Conservation (phyloP, 192 early-diverging fungal species). For the Borealophlyctis nickersoniae region DNA sequence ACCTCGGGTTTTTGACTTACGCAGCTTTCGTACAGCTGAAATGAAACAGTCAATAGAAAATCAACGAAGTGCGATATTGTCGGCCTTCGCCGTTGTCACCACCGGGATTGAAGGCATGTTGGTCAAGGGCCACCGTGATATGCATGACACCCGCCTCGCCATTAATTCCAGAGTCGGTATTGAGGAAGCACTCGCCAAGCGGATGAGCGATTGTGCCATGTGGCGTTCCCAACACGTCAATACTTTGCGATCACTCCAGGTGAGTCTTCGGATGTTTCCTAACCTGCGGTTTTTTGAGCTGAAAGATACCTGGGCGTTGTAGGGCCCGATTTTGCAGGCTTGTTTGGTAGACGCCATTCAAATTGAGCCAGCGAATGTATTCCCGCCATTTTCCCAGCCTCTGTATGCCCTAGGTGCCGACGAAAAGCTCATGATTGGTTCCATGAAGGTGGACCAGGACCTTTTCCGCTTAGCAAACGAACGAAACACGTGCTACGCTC, state of each 20-base stretch:
- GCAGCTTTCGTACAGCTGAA: neutral
- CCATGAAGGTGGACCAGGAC: conserved; percentile 29
- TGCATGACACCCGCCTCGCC: neutral
- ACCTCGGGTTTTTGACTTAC: neutral
- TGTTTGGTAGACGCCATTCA: conserved; percentile 11
- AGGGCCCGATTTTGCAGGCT: conserved; percentile 16
- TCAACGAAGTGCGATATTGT: neutral
- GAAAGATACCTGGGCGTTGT: neutral
- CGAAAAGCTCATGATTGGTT: conserved; percentile 16
- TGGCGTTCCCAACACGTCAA: conserved; percentile 16
- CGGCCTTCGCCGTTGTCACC: neutral
- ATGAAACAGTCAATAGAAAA: neutral
- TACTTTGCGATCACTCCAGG: conserved; percentile 9
- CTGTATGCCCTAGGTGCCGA: conserved; percentile 4
- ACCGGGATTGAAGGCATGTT: neutral
- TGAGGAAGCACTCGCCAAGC: neutral
- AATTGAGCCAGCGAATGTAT: conserved; percentile 5
- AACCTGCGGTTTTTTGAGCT: neutral
- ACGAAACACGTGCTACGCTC: neutral
- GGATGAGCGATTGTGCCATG: conserved; percentile 9
- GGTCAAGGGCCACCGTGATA: no score
- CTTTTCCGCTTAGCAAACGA: conserved; percentile 13
- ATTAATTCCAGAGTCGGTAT: no score
- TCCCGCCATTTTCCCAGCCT: conserved; percentile 21
- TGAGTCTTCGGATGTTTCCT: neutral